Percentiles rank a stretch among this genome's conserved stretches.
Evolutionary conservation across 208 protist genomes (phyloP).

Genomic region (Trypanosoma lewisi): DNA sequence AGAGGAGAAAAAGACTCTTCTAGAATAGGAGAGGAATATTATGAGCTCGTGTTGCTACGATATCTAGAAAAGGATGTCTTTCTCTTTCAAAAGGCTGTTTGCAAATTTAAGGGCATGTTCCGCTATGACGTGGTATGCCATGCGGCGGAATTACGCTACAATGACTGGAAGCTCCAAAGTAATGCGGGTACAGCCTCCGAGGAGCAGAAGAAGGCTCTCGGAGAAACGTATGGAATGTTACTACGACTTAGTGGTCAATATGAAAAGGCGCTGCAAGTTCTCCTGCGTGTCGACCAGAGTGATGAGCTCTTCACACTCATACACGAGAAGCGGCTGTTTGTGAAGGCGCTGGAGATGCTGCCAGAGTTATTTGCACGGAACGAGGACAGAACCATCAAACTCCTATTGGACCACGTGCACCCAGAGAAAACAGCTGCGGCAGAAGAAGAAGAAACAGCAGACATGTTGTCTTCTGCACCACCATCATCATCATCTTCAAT

Average conservation of each 20-base stretch:
- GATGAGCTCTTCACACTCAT: conserved; percentile 50
- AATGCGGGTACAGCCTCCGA: conserved; percentile 7
- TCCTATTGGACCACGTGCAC: conserved; percentile 44
- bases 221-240: conserved; percentile 54
- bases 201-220: conserved; percentile 35
- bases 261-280: conserved; percentile 61
- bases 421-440: not conserved
- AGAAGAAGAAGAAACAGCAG: not conserved
- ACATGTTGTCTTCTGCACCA: too few species aligned
- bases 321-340: conserved; percentile 31
- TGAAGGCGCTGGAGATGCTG: conserved; percentile 39
- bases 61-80: conserved; percentile 41
- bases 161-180: conserved; percentile 13
- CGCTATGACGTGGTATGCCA: conserved; percentile 31
- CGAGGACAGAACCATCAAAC: conserved; percentile 39
- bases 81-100: conserved; percentile 31
- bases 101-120: conserved; percentile 33
- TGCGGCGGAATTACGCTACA: conserved; percentile 41
- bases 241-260: conserved; percentile 39
- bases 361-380: conserved; percentile 57
- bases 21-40: conserved; percentile 55
- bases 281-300: conserved; percentile 46
- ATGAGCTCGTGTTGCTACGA: conserved; percentile 67
- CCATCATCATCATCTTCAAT: too few species aligned
- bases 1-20: not conserved